Conservation (phyloP, 331 rosid genomes). For the Malus hybrid region DNA sequence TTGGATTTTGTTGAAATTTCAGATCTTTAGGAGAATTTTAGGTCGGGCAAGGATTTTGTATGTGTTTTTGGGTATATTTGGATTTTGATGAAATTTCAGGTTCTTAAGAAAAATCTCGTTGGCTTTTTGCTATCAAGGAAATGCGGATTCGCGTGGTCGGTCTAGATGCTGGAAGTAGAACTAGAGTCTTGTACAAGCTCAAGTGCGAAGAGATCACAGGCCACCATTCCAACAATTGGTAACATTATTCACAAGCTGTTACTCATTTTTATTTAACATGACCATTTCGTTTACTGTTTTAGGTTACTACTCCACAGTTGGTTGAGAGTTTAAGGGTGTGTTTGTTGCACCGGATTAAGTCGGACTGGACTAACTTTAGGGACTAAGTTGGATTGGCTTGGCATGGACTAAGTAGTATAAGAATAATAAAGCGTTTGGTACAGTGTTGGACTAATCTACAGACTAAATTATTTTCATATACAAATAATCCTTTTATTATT, state of each 20-base stretch:
- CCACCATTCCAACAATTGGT: slow-evolving; percentile 65
- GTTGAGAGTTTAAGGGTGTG: slow-evolving; percentile 26
- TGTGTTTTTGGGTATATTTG: neutral
- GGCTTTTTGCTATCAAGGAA: slow-evolving; percentile 53
- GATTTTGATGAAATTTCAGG: neutral
- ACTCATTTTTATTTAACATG: neutral
- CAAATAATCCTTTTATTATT: too few species aligned
- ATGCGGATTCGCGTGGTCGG: slow-evolving; percentile 43
- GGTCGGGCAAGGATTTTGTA: neutral
- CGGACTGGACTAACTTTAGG: too few species aligned
- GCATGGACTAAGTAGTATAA: too few species aligned
- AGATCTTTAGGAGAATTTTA: too few species aligned
- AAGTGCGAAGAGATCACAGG: slow-evolving; percentile 52
- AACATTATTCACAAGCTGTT: neutral
- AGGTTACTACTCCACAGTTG: slow-evolving; percentile 40
- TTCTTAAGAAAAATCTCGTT: neutral
- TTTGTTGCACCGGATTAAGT: too few species aligned
- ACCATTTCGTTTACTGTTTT: too few species aligned
- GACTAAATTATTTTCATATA: too few species aligned
- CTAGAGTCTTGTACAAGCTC: slow-evolving; percentile 54
- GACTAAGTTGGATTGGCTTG: too few species aligned
- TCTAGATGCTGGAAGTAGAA: slow-evolving; percentile 45
- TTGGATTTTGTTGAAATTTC: neutral
- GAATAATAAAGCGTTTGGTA: too few species aligned
- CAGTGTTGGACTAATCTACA: too few species aligned